These are phyloP conservation scores for Boletellus ananas DNA, from an alignment of 768 basidiomycete genomes.

Conservation along the genomic window DNA sequence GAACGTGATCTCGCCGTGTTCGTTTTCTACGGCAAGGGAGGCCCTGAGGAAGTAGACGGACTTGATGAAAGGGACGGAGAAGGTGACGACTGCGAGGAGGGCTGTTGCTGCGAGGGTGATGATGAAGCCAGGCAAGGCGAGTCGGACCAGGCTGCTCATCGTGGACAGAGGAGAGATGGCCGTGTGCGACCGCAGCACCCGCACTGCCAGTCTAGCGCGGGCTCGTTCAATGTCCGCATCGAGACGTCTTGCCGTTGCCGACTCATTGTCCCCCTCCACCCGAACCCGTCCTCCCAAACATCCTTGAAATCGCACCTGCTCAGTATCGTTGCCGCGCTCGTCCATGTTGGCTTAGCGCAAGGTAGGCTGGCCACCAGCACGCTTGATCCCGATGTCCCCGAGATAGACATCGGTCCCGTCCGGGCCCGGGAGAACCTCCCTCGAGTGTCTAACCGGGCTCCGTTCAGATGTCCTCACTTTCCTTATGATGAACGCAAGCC, in stretches of 20 bases:
- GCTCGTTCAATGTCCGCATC: conserved; percentile 32
- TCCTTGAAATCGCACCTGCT: conserved; percentile 57
- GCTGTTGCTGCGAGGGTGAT: conserved; percentile 75
- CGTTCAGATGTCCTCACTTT: conserved; percentile 20
- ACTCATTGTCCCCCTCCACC: conserved; percentile 35
- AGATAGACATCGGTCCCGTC: conserved; percentile 53
- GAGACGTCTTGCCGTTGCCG: conserved; percentile 35
- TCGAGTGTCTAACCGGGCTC: conserved; percentile 45
- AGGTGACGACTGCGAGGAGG: conserved; percentile 81
- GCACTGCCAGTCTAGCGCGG: conserved; percentile 30
- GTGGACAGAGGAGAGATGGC: conserved; percentile 15
- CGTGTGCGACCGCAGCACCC: neutral
- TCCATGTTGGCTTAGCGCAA: conserved; percentile 59
- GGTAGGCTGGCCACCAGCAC: conserved; percentile 55
- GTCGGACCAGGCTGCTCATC: conserved; percentile 66
- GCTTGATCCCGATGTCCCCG: conserved; percentile 36
- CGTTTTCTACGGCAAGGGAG: conserved; percentile 42
- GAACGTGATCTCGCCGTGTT: conserved; percentile 68
- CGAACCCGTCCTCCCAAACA: conserved; percentile 70
- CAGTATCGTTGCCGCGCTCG: conserved; percentile 53
- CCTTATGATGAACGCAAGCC: conserved; percentile 28
- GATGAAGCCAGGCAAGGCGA: conserved; percentile 87
- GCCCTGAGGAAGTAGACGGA: conserved; percentile 88
- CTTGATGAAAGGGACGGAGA: conserved; percentile 88
- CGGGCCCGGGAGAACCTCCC: conserved; percentile 53